phyloP scores from a whole-genome alignment of 1,284 basidiomycete species.

The Microbotryum intermedium region DNA sequence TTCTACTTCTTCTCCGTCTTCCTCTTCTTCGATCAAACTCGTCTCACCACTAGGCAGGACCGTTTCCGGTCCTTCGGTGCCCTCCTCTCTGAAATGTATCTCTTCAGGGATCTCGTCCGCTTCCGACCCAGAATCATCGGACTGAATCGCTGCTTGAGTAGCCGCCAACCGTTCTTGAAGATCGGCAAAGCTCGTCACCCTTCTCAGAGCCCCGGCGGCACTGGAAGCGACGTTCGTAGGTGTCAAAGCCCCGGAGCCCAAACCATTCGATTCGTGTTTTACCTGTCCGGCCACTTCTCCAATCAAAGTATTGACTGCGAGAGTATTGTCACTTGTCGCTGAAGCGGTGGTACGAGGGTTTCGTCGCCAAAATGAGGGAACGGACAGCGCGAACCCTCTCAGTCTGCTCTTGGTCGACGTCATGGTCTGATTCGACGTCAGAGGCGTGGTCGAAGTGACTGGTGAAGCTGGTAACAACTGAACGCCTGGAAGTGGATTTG shows the following conservation, averaged over 20 bases:
- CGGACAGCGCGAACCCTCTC: neutral
- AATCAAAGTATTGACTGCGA: too few species aligned
- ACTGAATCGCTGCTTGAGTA: constrained; percentile 13
- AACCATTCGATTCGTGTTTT: too few species aligned
- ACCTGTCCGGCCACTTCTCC: too few species aligned
- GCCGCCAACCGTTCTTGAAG: constrained; percentile 24
- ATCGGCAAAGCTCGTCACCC: constrained; percentile 24
- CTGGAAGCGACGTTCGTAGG: neutral
- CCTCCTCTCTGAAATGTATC: neutral
- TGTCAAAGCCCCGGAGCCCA: too few species aligned
- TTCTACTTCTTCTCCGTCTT: neutral
- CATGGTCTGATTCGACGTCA: too few species aligned
- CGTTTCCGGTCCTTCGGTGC: neutral
- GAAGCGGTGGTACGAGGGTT: too few species aligned
- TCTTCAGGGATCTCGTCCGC: neutral
- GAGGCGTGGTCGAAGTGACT: neutral
- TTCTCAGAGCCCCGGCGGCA: constrained; percentile 1
- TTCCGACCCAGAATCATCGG: constrained; percentile 7
- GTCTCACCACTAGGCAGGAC: too few species aligned
- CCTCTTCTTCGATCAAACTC: neutral
- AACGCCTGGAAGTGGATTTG: neutral
- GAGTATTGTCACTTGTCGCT: too few species aligned
- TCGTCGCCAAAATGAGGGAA: too few species aligned
- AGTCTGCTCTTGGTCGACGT: neutral
- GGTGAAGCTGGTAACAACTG: neutral